phyloP scores from a whole-genome alignment of 2,329 filamentous ascomycete species.

The Cladosporium sp. region DNA sequence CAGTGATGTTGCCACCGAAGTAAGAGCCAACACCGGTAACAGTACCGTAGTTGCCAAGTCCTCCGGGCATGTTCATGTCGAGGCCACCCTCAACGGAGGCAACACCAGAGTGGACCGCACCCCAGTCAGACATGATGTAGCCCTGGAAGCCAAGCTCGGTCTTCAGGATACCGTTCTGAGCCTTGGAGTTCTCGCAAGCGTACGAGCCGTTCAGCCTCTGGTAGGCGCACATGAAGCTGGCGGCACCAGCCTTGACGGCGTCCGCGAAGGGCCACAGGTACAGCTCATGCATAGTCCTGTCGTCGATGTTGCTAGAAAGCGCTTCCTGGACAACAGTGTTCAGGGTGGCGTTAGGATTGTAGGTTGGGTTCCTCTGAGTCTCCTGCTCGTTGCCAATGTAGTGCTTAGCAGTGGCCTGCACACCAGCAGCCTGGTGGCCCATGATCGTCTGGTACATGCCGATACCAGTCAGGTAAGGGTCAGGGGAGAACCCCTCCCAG shows the following conservation, averaged over 20 bases:
- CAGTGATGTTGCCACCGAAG: constrained; percentile 21
- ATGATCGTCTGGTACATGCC: constrained; percentile 44
- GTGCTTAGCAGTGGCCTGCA: constrained; percentile 18
- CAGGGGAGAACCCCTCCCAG: constrained; percentile 58
- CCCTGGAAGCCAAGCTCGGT: constrained; percentile 66
- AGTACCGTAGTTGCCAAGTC: constrained; percentile 17
- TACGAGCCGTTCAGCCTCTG: constrained; percentile 58
- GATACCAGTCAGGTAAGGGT: constrained; percentile 54
- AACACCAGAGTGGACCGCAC: constrained; percentile 54
- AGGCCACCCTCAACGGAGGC: constrained; percentile 54
- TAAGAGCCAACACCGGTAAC: constrained; percentile 14
- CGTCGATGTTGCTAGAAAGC: constrained; percentile 31
- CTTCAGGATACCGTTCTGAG: constrained; percentile 63
- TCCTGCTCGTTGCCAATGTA: constrained; percentile 14
- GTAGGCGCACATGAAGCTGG: constrained; percentile 27
- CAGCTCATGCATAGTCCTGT: constrained; percentile 22
- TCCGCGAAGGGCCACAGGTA: constrained; percentile 22
- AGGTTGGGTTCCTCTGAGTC: constrained; percentile 8
- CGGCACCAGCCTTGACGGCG: constrained; percentile 16
- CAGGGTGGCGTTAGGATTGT: constrained; percentile 3
- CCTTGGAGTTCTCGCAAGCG: constrained; percentile 54
- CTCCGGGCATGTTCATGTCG: constrained; percentile 44
- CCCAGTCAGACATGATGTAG: constrained; percentile 60
- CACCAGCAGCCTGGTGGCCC: constrained; percentile 41
- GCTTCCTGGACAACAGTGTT: constrained; percentile 19